Conservation (phyloP, 1,139 yeast species). For the Blastobotrys arbuscula region DNA sequence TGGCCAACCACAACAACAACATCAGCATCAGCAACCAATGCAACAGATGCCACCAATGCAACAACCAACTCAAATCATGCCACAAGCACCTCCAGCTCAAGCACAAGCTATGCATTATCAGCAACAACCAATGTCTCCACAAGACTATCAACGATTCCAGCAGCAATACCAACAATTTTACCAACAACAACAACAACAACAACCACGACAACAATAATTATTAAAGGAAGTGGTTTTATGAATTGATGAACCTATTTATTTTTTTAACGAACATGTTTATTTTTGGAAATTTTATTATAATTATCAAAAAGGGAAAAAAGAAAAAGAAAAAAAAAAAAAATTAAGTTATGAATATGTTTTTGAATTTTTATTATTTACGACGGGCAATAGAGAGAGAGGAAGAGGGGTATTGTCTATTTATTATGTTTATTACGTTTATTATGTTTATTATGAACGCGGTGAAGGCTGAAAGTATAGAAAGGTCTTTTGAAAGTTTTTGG, state of each 20-base stretch:
- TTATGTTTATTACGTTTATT: neutral
- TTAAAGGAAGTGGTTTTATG: too few relatives aligned
- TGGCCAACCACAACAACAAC: slow-evolving; percentile 25
- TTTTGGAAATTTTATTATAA: neutral
- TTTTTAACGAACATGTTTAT: slow-evolving; percentile 8
- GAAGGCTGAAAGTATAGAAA: too few relatives aligned
- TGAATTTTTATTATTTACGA: too few relatives aligned
- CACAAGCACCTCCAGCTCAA: slow-evolving; percentile 14
- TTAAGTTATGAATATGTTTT: too few relatives aligned
- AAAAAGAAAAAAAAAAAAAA: slow-evolving; percentile 1
- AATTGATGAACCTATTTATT: slow-evolving; percentile 1
- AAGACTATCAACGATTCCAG: slow-evolving; percentile 4
- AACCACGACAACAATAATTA: slow-evolving; percentile 8
- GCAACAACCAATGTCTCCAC: slow-evolving; percentile 7
- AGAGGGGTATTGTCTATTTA: neutral
- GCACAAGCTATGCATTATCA: slow-evolving; percentile 5
- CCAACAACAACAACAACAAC: slow-evolving; percentile 10
- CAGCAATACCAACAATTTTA: neutral
- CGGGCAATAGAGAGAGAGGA: neutral
- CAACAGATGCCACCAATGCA: slow-evolving; percentile 10
- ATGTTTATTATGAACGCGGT: too few relatives aligned
- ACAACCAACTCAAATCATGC: slow-evolving; percentile 3
- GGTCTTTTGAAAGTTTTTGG: too few relatives aligned
- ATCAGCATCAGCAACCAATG: slow-evolving; percentile 13
- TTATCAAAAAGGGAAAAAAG: neutral